These are phyloP conservation scores for Picochlorum sp. DNA, from an alignment of 139 green algal species.

Conservation along the genomic window DNA sequence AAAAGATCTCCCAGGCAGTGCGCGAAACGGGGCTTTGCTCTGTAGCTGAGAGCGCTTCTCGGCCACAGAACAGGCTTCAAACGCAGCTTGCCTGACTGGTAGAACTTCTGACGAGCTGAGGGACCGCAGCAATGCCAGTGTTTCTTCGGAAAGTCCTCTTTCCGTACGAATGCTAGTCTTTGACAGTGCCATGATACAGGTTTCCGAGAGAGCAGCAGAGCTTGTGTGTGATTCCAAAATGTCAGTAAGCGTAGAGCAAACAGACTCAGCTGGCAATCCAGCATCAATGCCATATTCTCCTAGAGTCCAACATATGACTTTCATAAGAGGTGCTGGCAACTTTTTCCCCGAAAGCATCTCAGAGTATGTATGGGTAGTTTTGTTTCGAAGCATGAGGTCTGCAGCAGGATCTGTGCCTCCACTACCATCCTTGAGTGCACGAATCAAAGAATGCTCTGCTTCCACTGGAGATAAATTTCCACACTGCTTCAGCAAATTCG, in stretches of 20 bases:
- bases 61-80: no score
- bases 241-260: constrained; percentile 44
- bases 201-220: constrained; percentile 13
- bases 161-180: constrained; percentile 53
- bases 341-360: constrained; percentile 50
- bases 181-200: constrained; percentile 33
- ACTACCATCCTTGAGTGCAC: constrained; percentile 79
- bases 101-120: no score
- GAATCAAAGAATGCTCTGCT: constrained; percentile 66
- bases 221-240: constrained; percentile 30
- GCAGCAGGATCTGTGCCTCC: constrained; percentile 33
- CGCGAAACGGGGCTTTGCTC: neutral
- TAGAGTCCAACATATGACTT: constrained; percentile 70
- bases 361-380: constrained; percentile 52
- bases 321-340: constrained; percentile 62
- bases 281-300: constrained; percentile 79
- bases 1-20: constrained; percentile 11
- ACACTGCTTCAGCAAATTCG: constrained; percentile 32
- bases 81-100: no score
- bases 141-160: constrained; percentile 23
- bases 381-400: constrained; percentile 31
- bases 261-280: constrained; percentile 12
- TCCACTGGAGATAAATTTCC: neutral
- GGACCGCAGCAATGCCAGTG: constrained; percentile 23
- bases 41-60: no score